Conservation (phyloP, 2,329 filamentous ascomycete genomes). For the Penicillium occitanis region DNA sequence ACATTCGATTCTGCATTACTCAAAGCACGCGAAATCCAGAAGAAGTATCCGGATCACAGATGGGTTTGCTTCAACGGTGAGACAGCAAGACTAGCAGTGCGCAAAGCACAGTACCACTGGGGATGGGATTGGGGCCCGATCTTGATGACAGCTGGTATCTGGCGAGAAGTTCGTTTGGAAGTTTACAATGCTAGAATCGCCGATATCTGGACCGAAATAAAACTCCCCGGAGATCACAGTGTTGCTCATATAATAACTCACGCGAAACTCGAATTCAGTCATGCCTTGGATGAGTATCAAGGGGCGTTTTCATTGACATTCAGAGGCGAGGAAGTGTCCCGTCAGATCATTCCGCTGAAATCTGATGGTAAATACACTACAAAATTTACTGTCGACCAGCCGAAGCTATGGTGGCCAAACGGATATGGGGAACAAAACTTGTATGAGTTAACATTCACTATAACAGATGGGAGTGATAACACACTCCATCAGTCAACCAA, state of each 20-base stretch:
- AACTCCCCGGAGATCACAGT: conserved; percentile 44
- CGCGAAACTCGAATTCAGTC: conserved; percentile 39
- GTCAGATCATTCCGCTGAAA: conserved; percentile 41
- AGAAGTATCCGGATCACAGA: conserved; percentile 46
- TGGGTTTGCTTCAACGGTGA: conserved; percentile 52
- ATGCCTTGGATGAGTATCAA: conserved; percentile 22
- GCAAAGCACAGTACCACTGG: conserved; percentile 71
- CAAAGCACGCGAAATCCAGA: conserved; percentile 46
- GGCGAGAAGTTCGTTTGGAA: conserved; percentile 46
- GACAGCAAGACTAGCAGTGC: conserved; percentile 48
- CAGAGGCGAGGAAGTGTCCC: conserved; percentile 28
- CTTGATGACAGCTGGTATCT: conserved; percentile 62
- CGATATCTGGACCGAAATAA: conserved; percentile 54
- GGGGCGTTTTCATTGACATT: conserved; percentile 11
- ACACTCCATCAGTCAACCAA: conserved; percentile 48
- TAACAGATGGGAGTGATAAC: conserved; percentile 39
- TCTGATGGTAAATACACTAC: conserved; percentile 11
- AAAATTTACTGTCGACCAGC: conserved; percentile 38
- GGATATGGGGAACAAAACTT: conserved; percentile 59
- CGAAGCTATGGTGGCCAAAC: conserved; percentile 58
- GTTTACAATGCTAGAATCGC: conserved; percentile 14
- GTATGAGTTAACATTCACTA: conserved; percentile 53
- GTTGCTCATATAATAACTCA: conserved; percentile 40
- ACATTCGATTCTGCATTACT: conserved; percentile 51
- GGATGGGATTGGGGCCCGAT: conserved; percentile 72